phyloP scores from a whole-genome alignment of 495 filamentous ascomycete genomes.

The Hamigera avellanea region DNA sequence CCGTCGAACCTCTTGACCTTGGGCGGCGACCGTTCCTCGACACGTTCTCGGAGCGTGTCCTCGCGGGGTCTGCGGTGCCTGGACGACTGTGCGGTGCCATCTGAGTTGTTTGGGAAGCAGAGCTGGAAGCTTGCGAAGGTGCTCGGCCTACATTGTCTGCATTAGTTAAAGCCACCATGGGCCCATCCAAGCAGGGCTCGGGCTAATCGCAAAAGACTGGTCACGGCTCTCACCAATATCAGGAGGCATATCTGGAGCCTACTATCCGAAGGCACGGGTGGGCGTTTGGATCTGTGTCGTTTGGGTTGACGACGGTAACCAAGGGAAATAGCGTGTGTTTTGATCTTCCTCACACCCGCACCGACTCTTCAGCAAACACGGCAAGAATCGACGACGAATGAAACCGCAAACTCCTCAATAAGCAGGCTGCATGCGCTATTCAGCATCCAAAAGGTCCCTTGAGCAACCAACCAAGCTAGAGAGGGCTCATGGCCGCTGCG shows the following conservation, averaged over 20 bases:
- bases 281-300: constrained; percentile 5
- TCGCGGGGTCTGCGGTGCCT: constrained; percentile 32
- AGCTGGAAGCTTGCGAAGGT: constrained; percentile 19
- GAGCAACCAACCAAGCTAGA: constrained; percentile 7
- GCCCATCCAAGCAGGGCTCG: neutral
- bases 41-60: constrained; percentile 49
- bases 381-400: neutral
- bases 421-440: no score
- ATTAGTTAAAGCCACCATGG: constrained; percentile 1
- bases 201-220: constrained; percentile 2
- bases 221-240: constrained; percentile 18
- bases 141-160: constrained; percentile 10
- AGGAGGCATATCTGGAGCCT: constrained; percentile 13
- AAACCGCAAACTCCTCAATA: neutral
- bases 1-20: constrained; percentile 71
- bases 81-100: constrained; percentile 29
- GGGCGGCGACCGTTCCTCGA: constrained; percentile 52
- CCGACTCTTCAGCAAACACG: constrained; percentile 4
- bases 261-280: neutral
- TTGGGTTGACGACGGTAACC: constrained; percentile 18
- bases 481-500: constrained; percentile 11
- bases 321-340: constrained; percentile 22
- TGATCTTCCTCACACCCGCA: constrained; percentile 16
- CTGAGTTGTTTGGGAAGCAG: constrained; percentile 27
- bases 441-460: constrained; percentile 4